phyloP scores from a whole-genome alignment of 1,284 basidiomycete genomes.

The Malassezia equina region DNA sequence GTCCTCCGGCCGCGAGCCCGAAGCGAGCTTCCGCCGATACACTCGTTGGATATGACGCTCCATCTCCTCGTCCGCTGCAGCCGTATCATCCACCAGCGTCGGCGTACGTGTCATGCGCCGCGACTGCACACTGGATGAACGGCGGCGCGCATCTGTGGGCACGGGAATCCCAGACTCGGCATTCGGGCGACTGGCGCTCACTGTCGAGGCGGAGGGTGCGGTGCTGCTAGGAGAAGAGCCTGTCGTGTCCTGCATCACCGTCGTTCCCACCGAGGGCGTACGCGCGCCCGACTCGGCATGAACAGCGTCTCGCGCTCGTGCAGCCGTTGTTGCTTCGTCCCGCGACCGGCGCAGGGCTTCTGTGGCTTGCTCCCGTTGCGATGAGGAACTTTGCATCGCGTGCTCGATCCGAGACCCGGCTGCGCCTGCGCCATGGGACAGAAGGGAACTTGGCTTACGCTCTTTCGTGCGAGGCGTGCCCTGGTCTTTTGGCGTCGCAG shows the following conservation, averaged over 20 bases:
- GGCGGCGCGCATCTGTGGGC: conserved; percentile 11
- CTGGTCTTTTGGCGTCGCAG: background rate
- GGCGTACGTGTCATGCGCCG: conserved; percentile 16
- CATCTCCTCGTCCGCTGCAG: conserved; percentile 92
- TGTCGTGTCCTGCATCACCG: background rate
- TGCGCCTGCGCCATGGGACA: background rate
- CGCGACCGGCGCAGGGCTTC: background rate
- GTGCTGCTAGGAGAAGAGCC: background rate
- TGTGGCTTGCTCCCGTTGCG: background rate
- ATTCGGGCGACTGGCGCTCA: background rate
- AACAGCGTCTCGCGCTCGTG: background rate
- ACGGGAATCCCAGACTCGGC: background rate
- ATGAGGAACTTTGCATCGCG: background rate
- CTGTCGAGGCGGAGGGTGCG: background rate
- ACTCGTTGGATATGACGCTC: conserved; percentile 80
- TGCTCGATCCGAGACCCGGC: background rate
- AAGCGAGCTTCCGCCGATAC: conserved; percentile 73
- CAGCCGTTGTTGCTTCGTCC: background rate
- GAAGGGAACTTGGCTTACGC: background rate
- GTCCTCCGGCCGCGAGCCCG: conserved; percentile 67
- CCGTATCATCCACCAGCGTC: conserved; percentile 63
- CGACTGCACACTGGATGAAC: conserved; percentile 1
- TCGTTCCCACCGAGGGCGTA: background rate
- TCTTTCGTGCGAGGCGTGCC: background rate
- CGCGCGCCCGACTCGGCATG: background rate